Evolutionary conservation across 2,329 filamentous ascomycete species (phyloP).

Genomic region (Seiridium cupressi): DNA sequence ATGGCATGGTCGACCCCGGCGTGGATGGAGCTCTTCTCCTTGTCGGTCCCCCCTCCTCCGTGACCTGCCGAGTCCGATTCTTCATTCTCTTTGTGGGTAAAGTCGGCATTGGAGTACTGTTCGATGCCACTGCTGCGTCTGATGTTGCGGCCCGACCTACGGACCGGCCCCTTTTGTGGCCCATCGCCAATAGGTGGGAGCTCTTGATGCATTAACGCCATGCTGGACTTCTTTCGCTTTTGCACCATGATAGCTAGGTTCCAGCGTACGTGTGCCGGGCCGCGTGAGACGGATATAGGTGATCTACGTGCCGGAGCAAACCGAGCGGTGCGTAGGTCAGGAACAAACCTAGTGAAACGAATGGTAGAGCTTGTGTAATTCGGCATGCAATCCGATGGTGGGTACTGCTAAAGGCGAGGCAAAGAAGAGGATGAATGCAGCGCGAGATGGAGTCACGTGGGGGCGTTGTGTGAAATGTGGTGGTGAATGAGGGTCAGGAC

Average conservation of each 20-base stretch:
- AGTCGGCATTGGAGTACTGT: not conserved
- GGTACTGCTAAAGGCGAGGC: not conserved
- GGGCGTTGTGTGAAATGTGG: not conserved
- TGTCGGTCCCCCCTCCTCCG: not conserved
- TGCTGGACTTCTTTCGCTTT: conserved; percentile 35
- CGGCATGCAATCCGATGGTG: conserved; percentile 1
- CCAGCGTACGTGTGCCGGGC: not conserved
- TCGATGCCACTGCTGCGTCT: not conserved
- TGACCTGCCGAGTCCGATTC: not conserved
- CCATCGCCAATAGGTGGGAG: conserved; percentile 9
- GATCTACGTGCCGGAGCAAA: conserved; percentile 13
- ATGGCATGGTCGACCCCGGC: conserved; percentile 37
- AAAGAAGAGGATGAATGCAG: not conserved
- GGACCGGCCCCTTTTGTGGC: not conserved
- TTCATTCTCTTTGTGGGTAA: not conserved
- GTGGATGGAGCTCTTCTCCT: conserved; percentile 10
- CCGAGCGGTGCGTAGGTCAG: conserved; percentile 2
- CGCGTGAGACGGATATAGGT: conserved; percentile 13
- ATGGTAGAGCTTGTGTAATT: conserved; percentile 17
- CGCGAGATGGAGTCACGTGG: conserved; percentile 1
- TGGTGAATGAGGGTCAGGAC: no score
- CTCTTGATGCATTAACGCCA: conserved; percentile 13
- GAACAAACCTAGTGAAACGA: conserved; percentile 1
- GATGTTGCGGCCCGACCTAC: conserved; percentile 7
- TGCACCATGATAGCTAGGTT: conserved; percentile 28